A percentile compares a stretch with the other conserved stretches of the same genome.
These are phyloP conservation scores for Stagonosporopsis rhizophila DNA, from an alignment of 2,329 filamentous ascomycete genomes.

Conservation along the genomic window DNA sequence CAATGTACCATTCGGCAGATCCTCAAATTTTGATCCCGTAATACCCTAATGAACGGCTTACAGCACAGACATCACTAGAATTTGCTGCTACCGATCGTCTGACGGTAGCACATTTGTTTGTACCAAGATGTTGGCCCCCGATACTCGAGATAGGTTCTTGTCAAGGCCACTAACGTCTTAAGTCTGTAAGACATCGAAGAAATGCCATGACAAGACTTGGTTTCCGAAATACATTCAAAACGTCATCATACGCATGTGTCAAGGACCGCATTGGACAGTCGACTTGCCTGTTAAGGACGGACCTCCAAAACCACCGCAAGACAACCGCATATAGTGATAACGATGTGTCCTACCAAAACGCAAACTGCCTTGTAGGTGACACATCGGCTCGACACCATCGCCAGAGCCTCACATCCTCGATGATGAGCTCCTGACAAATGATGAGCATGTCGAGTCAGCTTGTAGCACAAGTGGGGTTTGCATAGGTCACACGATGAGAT, in stretches of 20 bases:
- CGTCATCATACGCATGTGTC: neutral
- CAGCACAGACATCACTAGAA: neutral
- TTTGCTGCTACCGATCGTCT: neutral
- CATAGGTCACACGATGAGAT: neutral
- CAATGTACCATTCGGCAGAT: neutral
- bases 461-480: constrained; percentile 10
- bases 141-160: neutral
- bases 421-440: neutral
- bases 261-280: constrained; percentile 2
- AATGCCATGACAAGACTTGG: neutral
- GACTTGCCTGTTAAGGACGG: constrained; percentile 14
- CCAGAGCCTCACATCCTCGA: constrained; percentile 11
- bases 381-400: neutral
- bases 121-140: neutral
- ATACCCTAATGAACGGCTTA: neutral
- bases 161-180: neutral
- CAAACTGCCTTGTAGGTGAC: neutral
- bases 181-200: neutral
- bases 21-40: neutral
- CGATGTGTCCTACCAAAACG: neutral
- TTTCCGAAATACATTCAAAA: neutral
- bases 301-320: constrained; percentile 8
- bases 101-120: neutral
- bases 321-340: neutral
- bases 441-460: neutral